Percentiles rank a stretch among this genome's conserved stretches.
Conservation (phyloP, 805 yeast species). For the Cyberlindnera americana region DNA sequence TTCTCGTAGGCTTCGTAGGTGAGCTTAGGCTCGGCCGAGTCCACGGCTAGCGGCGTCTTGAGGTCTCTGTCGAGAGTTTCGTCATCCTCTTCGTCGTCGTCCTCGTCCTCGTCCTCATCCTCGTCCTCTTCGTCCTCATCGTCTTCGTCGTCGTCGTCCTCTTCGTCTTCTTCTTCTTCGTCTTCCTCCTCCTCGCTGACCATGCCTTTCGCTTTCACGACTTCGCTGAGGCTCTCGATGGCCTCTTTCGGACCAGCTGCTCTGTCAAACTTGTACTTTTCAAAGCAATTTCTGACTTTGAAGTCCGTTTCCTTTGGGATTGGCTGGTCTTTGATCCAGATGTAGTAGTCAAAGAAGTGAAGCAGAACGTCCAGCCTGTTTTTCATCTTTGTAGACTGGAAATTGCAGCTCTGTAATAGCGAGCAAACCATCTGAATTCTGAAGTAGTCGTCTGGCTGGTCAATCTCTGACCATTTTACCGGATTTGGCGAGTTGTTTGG, state of each 20-base stretch:
- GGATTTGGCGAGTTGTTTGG: conserved; percentile 53
- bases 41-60: too few relatives aligned
- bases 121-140: conserved; percentile 18
- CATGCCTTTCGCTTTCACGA: conserved; percentile 19
- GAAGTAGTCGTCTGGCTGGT: conserved; percentile 66
- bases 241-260: conserved; percentile 41
- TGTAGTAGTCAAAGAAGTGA: conserved; percentile 68
- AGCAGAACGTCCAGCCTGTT: conserved; percentile 39
- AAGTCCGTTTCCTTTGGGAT: conserved; percentile 62
- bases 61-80: too few relatives aligned
- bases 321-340: conserved; percentile 56
- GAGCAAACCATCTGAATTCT: conserved; percentile 55
- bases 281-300: conserved; percentile 43
- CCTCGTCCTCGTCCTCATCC: conserved; percentile 18
- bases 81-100: conserved; percentile 21
- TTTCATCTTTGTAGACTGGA: conserved; percentile 15
- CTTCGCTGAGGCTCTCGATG: conserved; percentile 35
- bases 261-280: conserved; percentile 34
- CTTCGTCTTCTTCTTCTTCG: conserved; percentile 19
- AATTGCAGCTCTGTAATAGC: conserved; percentile 34
- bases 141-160: conserved; percentile 19
- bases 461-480: conserved; percentile 41
- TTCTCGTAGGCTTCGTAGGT: conserved; percentile 37
- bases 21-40: conserved; percentile 31
- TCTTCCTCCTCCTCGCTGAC: conserved; percentile 14